Evolutionary conservation across 495 filamentous ascomycete species (phyloP), one percentile per base, ranked within the genome.

Genomic region (Talaromyces wortmannii): DNA sequence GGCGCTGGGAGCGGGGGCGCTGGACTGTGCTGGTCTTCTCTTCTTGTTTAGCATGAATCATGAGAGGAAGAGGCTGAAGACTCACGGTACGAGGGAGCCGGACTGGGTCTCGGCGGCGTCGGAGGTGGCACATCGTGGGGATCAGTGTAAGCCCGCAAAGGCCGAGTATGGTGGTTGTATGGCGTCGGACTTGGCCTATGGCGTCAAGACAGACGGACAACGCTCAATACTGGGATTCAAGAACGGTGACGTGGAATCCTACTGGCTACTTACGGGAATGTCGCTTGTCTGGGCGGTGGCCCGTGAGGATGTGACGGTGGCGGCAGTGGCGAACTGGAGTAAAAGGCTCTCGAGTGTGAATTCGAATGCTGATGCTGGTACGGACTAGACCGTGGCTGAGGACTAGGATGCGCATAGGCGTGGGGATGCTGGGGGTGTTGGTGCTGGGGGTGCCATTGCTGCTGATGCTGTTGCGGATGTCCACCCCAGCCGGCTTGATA

Each of bases 1-100:
- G 52, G 16, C 29, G 65, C 64, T 6, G 53, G 53, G 11, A 40
- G n/a, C 12, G 45, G 29, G 18, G 31, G 4, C 32, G 36, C 33
- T 23, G 53, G 52, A n/a, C 36, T 18, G 45, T 40, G 52, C 36
- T 45, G 33, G 11, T 46, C 44, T 52, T 43, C 50, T 52, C 11
- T 43, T 11, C 11, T 43, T 46, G 44, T 46, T 46, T 40, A 40
- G 36, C 8, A 8, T 40, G 8, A 40, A 40, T 40, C 23, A 23
- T 23, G 23, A 23, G 23, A 23, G 23, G 23, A 23, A 23, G 23
- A 23, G 23, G 23, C 23, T 23, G 36, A 40, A 8, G 2, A 40
- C 36, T 40, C 5, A 40, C 36, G 36, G 13, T 40, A 10, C 8
- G 8, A 40, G 13, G 36, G 36, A 8, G 13, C 36, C 8, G 36